Base-by-base conservation (phyloP, 2,329 filamentous ascomycete genomes). In the Mollisiaceae sp. region DNA sequence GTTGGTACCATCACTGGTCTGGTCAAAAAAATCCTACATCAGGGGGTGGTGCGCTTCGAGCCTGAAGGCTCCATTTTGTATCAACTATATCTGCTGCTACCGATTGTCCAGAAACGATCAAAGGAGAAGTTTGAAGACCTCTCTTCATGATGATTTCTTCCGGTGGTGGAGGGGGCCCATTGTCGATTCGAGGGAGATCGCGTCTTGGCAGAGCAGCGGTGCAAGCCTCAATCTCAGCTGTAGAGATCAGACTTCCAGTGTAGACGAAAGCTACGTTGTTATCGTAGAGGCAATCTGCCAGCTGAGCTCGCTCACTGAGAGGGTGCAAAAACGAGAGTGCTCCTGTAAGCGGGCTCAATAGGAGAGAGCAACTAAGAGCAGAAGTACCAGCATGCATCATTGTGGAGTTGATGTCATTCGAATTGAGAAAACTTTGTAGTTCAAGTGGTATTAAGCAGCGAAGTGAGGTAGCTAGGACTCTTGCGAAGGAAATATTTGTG, bases 131-230 rank as follows among this genome's bases (percentile, higher is more conserved):
- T n/a, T 45, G 41, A 45, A 45, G 5, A 15, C 41, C 41, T n/a
- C 41, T 45, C 41, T 45, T 45, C 41, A 45, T 45, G 41, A 45
- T 45, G 15, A 45, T 45, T 11, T 45, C 41, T n/a, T 45, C 41
- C 5, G 18, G 41, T 45, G 41, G 5, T n/a, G 41, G 41, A 45
- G 41, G 41, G 41, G 41, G 41, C 5, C 41, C 41, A 45, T 45
- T 45, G 41, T 45, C 41, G 18, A 45, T 45, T 12, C 41, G 41
- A 8, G 41, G 9, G 15, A 45, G 41, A 45, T 45, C 41, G 18
- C 41, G 41, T 11, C 41, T 45, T 45, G 41, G 8, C 41, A 45
- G 18, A 12, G 41, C 41, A 45, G 41, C 18, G 18, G 41, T 45
- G 18, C 41, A 45, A 45, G 41, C 41, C 18, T 45, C 41, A 45